Base-by-base conservation (phyloP, 441 rosid species). In the Mallotus repandus region DNA sequence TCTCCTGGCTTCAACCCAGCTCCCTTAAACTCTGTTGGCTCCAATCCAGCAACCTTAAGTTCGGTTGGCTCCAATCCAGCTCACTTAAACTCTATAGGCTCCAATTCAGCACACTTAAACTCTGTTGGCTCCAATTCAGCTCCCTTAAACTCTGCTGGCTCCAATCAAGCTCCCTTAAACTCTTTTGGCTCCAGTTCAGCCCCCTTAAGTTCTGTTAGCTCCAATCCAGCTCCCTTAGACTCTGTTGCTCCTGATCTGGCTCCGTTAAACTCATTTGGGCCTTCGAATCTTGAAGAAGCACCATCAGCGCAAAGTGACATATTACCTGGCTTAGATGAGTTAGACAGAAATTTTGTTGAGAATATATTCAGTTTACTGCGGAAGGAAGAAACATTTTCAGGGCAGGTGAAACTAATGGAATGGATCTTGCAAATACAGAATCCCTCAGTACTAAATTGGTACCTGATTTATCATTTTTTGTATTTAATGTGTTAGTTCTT, bases 381-480 rank as follows among this genome's bases (percentile, higher is more conserved):
- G 63, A 91, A 84, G 82, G 98, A 94, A 78, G 99, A 94, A 79
- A 85, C 98, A 29, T 96, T 94, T 86, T 84, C 88, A 69, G 98
- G 99, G 80, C 98, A 91, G 80, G 91, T 84, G 75, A 96, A 91
- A 81, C 81, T 94, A 76, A 84, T 92, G 98, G 98, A 94, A 69
- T 85, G 94, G 98, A 89, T 94, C 90, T 83, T 89, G 89, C 88
- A 79, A 83, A 89, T 96, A 73, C 92, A 89, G 79, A 92, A 87
- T 83, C 76, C 92, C 58, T 82, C 88, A 50, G 97, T 92, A 8
- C 76, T 91, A 74, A 81, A 81, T 71, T 96, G 99, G 99, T 94
- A 91, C 62, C 58, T 54, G 22, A 56, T 48, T 45, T 56, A 46
- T 55, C 52, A n/a, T 74, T 60, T 15, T 21, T 14, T 56, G 16